Percentiles rank a stretch among this genome's conserved stretches.
Evolutionary conservation across 2,329 filamentous ascomycete genomes (phyloP).

Genomic region (Cadophora malorum): DNA sequence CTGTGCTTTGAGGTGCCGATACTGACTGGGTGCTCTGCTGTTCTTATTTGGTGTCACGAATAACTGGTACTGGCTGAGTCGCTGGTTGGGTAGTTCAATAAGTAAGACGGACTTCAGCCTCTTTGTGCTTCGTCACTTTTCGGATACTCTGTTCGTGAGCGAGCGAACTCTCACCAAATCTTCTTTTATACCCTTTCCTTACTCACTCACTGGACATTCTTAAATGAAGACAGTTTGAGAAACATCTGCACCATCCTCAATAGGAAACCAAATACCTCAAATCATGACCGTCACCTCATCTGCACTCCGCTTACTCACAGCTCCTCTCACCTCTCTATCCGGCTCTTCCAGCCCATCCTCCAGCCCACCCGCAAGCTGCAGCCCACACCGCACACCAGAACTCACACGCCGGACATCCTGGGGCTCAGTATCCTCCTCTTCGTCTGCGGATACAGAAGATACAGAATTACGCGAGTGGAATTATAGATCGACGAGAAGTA

Average conservation of each 20-base stretch:
- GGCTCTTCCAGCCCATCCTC: background rate
- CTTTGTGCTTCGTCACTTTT: conserved; percentile 8
- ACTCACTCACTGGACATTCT: background rate
- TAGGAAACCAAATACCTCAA: conserved; percentile 16
- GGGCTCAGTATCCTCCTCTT: conserved; percentile 22
- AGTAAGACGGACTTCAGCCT: conserved; percentile 21
- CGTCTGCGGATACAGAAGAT: conserved; percentile 23
- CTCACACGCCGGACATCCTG: conserved; percentile 23
- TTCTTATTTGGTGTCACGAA: background rate
- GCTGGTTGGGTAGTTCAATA: background rate
- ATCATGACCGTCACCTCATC: conserved; percentile 21
- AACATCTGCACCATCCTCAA: background rate
- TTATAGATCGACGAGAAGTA: conserved; percentile 9
- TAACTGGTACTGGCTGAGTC: background rate
- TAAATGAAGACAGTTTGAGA: background rate
- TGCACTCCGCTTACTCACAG: conserved; percentile 36
- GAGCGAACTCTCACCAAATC: background rate
- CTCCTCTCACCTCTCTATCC: conserved; percentile 20
- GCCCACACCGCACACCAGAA: conserved; percentile 4
- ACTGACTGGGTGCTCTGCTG: background rate
- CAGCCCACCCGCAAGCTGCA: background rate
- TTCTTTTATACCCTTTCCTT: background rate
- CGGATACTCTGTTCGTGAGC: background rate
- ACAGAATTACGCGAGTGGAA: conserved; percentile 31
- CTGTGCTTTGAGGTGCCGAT: background rate